Evolutionary conservation across 2,329 filamentous ascomycete species (phyloP).

Genomic region (Aspergillus neoniger): DNA sequence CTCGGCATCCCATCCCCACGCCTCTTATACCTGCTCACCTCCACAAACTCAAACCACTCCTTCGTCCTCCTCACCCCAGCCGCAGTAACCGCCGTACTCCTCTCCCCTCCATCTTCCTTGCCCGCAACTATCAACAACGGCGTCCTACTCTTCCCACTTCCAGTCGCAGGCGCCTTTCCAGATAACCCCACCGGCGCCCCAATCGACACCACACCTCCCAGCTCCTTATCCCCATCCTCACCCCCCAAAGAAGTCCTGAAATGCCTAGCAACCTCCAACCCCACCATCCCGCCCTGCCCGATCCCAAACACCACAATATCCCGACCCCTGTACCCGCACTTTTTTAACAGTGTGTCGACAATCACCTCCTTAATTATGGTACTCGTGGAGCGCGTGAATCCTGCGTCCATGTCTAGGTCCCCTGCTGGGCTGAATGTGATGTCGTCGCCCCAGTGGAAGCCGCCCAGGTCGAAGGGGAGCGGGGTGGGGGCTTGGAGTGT

Average conservation of each 20-base stretch:
- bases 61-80: slow-evolving; percentile 66
- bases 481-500: slow-evolving; percentile 70
- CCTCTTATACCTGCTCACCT: slow-evolving; percentile 69
- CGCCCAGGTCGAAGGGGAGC: slow-evolving; percentile 68
- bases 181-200: background rate
- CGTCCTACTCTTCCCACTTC: slow-evolving; percentile 36
- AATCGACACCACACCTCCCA: slow-evolving; percentile 14
- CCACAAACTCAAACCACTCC: slow-evolving; percentile 66
- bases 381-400: slow-evolving; percentile 54
- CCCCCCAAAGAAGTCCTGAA: too few relatives aligned
- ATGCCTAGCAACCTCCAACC: slow-evolving; percentile 55
- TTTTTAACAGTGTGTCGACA: slow-evolving; percentile 52
- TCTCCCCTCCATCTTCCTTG: slow-evolving; percentile 26
- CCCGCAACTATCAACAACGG: slow-evolving; percentile 47
- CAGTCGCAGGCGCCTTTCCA: slow-evolving; percentile 1
- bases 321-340: slow-evolving; percentile 60
- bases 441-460: slow-evolving; percentile 72
- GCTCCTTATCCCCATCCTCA: slow-evolving; percentile 2
- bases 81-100: slow-evolving; percentile 57
- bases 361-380: slow-evolving; percentile 57
- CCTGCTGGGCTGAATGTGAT: slow-evolving; percentile 57
- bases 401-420: slow-evolving; percentile 62
- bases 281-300: slow-evolving; percentile 67
- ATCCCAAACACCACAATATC: slow-evolving; percentile 68
- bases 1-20: slow-evolving; percentile 79